phyloP scores from a whole-genome alignment of 2,329 filamentous ascomycete species.

The Colletotrichum siamense region DNA sequence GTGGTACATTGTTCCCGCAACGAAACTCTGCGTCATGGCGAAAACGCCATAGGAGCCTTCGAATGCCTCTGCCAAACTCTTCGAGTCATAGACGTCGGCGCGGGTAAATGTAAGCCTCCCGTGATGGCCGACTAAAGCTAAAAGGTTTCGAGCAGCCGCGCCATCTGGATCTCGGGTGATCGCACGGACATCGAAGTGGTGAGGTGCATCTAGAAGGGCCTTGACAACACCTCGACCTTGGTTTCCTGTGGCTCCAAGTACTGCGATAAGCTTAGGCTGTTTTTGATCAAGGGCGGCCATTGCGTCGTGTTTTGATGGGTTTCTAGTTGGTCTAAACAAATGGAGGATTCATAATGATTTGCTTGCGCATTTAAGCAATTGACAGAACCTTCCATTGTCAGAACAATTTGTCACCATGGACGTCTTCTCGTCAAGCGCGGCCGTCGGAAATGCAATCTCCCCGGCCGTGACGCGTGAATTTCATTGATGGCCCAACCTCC shows the following conservation, averaged over 20 bases:
- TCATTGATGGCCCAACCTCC: background rate
- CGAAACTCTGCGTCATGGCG: background rate
- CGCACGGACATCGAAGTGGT: background rate
- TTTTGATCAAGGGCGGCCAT: background rate
- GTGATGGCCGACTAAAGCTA: background rate
- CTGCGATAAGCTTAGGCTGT: background rate
- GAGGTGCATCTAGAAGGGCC: background rate
- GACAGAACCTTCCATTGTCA: background rate
- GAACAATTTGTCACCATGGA: background rate
- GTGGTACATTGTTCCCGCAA: background rate
- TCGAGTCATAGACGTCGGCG: background rate
- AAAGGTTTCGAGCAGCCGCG: background rate
- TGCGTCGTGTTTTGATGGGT: background rate
- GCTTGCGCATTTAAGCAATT: background rate
- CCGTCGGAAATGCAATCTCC: background rate
- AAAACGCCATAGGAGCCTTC: background rate
- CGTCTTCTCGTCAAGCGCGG: background rate
- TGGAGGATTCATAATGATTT: background rate
- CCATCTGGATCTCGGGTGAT: background rate
- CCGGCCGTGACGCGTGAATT: background rate
- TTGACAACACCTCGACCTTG: background rate
- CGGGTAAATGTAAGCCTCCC: background rate
- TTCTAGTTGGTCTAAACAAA: background rate
- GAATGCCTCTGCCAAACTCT: background rate
- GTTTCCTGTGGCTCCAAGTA: background rate